Evolutionary conservation across 1,139 yeast genomes (phyloP).

Genomic region (Yamadazyma atlantica): DNA sequence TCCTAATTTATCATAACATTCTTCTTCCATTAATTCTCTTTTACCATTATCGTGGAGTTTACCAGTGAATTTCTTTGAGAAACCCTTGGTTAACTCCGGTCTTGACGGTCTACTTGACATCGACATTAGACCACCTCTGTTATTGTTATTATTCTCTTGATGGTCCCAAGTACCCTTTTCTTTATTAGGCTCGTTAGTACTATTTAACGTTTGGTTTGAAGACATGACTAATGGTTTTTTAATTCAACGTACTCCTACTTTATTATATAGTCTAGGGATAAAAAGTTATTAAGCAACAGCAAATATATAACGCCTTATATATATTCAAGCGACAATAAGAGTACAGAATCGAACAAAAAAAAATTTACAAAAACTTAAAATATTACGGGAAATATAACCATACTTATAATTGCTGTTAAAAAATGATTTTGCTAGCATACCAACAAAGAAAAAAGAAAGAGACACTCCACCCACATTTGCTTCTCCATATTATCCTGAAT

Average conservation of each 20-base stretch:
- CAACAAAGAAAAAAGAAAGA: background rate
- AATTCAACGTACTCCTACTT: background rate
- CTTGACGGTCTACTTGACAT: constrained; percentile 3
- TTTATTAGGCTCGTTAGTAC: constrained; percentile 6
- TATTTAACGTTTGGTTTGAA: constrained; percentile 13
- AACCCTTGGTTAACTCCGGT: constrained; percentile 9
- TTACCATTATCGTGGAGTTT: constrained; percentile 21
- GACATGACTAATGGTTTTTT: constrained; percentile 8
- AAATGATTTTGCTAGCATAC: too few relatives aligned
- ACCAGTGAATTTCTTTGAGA: constrained; percentile 11
- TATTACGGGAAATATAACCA: background rate
- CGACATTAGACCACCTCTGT: too few relatives aligned
- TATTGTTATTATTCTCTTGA: constrained; percentile 2
- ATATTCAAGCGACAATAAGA: background rate
- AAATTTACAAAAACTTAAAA: background rate
- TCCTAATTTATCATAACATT: constrained; percentile 33
- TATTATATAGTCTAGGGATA: too few relatives aligned
- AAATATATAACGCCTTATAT: constrained; percentile 1
- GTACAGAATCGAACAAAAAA: background rate
- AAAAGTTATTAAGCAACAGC: background rate
- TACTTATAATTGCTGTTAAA: constrained; percentile 3
- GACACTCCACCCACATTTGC: background rate
- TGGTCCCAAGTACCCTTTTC: constrained; percentile 9
- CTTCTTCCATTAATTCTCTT: constrained; percentile 28
- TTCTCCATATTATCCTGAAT: background rate